Conservation (phyloP, 345 rosid genomes). For the Eutrema japonicum region DNA sequence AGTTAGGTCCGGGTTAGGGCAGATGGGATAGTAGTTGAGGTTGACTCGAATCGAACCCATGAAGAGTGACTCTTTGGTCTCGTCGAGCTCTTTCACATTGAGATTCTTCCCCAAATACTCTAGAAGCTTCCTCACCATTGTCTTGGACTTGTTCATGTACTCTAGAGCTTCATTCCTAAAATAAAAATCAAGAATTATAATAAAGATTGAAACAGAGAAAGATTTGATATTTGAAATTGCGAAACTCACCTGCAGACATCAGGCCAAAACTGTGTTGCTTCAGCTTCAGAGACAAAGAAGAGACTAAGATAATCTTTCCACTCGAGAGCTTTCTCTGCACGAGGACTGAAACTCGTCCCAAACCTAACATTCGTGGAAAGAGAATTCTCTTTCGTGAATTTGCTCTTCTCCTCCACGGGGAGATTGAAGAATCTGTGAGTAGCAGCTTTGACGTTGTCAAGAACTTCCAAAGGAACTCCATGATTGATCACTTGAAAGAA, state of each 20-base stretch:
- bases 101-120: slow-evolving; percentile 48
- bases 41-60: slow-evolving; percentile 50
- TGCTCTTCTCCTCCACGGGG: slow-evolving; percentile 51
- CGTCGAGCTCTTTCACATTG: slow-evolving; percentile 48
- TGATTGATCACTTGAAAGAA: slow-evolving; percentile 58
- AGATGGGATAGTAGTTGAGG: slow-evolving; percentile 52
- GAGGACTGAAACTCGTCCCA: slow-evolving; percentile 51
- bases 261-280: slow-evolving; percentile 54
- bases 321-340: slow-evolving; percentile 53
- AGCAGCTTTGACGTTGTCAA: slow-evolving; percentile 47
- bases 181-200: slow-evolving; percentile 1
- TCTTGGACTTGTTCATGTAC: slow-evolving; percentile 50
- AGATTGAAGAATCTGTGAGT: slow-evolving; percentile 49
- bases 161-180: slow-evolving; percentile 51
- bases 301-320: slow-evolving; percentile 64
- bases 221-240: not conserved
- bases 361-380: slow-evolving; percentile 42
- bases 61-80: slow-evolving; percentile 43
- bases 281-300: slow-evolving; percentile 53
- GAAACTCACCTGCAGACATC: slow-evolving; percentile 49
- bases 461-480: slow-evolving; percentile 51
- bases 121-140: slow-evolving; percentile 47
- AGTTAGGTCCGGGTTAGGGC: slow-evolving; percentile 54
- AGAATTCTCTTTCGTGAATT: slow-evolving; percentile 46
- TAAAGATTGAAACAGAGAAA: not conserved